phyloP scores from a whole-genome alignment of 2,329 filamentous ascomycete genomes.

The Neurospora sp. region DNA sequence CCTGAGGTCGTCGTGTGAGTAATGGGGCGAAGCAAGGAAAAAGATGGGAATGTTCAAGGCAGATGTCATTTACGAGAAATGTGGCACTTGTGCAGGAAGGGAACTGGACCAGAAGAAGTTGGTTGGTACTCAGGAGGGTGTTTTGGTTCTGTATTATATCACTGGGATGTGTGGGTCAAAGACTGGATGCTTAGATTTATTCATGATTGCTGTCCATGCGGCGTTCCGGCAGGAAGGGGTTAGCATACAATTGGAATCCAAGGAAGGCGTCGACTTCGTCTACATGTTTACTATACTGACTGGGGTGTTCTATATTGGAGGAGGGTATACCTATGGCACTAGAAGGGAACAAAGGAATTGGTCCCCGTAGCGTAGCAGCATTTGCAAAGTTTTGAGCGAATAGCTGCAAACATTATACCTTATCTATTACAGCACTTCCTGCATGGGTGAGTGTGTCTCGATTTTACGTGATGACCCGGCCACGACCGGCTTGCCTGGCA shows the following conservation, averaged over 20 bases:
- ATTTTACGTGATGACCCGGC: background rate
- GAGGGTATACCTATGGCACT: background rate
- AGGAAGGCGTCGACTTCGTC: background rate
- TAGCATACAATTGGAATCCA: background rate
- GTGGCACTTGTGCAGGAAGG: background rate
- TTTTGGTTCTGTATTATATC: slow-evolving; percentile 13
- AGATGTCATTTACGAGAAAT: background rate
- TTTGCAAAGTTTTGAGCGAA: background rate
- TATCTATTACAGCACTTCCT: background rate
- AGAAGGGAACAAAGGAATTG: background rate
- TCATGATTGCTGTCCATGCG: background rate
- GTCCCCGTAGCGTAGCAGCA: background rate
- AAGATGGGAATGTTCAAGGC: background rate
- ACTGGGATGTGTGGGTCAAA: slow-evolving; percentile 1
- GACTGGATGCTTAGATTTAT: slow-evolving; percentile 1
- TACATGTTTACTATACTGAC: background rate
- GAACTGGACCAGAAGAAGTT: slow-evolving; percentile 2
- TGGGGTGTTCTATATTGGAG: background rate
- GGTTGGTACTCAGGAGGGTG: background rate
- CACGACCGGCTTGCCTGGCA: background rate
- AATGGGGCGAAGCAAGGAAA: background rate
- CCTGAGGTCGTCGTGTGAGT: slow-evolving; percentile 16
- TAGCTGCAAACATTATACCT: background rate
- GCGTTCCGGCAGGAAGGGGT: background rate
- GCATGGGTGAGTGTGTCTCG: background rate